These are phyloP conservation scores for Phytophthora brassicae DNA, from an alignment of 352 stramenopile species.

Conservation along the genomic window DNA sequence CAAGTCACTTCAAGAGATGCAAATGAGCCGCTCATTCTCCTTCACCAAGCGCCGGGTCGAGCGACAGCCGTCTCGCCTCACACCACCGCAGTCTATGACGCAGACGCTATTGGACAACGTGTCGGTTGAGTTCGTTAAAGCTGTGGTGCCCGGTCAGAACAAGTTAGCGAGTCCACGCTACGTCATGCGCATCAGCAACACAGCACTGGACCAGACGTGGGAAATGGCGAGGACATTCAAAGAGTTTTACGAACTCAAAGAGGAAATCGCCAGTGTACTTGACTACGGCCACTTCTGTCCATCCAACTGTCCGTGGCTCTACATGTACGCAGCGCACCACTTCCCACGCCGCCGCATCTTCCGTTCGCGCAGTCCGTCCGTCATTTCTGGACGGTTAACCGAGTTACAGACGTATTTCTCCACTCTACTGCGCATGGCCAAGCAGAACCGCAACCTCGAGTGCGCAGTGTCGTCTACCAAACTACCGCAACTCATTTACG, in stretches of 20 bases:
- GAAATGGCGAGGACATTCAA: constrained; percentile 79
- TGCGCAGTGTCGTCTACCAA: constrained; percentile 59
- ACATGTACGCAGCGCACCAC: constrained; percentile 77
- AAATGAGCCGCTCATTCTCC: constrained; percentile 39
- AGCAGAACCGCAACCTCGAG: constrained; percentile 63
- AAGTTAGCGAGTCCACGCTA: constrained; percentile 72
- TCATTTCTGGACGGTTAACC: constrained; percentile 59
- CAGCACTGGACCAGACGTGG: constrained; percentile 67
- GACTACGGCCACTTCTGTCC: constrained; percentile 80
- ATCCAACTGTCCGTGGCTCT: constrained; percentile 84
- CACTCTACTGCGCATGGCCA: constrained; percentile 58
- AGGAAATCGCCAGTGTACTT: constrained; percentile 52
- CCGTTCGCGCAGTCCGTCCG: constrained; percentile 59
- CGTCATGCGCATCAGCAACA: constrained; percentile 79
- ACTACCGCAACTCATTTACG: constrained; percentile 70
- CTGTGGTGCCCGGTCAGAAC: constrained; percentile 62
- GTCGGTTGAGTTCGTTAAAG: constrained; percentile 82
- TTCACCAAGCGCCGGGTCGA: constrained; percentile 59
- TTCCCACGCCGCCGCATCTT: constrained; percentile 81
- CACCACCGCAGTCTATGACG: constrained; percentile 47
- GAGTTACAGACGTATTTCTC: constrained; percentile 73
- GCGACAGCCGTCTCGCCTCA: constrained; percentile 44
- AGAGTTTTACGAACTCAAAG: constrained; percentile 82
- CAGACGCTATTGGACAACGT: constrained; percentile 73
- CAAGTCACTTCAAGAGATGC: constrained; percentile 42